Evolutionary conservation across 2,329 filamentous ascomycete species (phyloP).

Genomic region (Xylaria sp.): DNA sequence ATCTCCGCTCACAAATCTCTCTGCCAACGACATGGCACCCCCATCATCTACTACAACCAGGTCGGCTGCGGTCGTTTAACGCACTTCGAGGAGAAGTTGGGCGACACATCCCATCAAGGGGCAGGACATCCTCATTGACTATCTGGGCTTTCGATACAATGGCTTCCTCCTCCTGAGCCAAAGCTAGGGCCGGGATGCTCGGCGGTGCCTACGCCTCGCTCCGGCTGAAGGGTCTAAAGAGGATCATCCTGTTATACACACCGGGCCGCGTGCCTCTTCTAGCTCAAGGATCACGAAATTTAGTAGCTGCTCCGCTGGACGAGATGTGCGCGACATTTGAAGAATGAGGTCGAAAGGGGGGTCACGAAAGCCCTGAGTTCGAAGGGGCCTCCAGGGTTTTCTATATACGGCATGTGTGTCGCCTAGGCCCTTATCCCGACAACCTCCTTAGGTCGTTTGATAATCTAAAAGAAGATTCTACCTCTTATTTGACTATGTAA

Average conservation of each 20-base stretch:
- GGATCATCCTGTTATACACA: slow-evolving; percentile 10
- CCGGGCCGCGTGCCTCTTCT: slow-evolving; percentile 21
- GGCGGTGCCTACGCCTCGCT: slow-evolving; percentile 15
- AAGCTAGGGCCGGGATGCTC: slow-evolving; percentile 21
- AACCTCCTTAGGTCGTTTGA: slow-evolving; percentile 9
- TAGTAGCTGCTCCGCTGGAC: slow-evolving; percentile 18
- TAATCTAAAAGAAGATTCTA: slow-evolving; percentile 35
- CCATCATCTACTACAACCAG: slow-evolving; percentile 47
- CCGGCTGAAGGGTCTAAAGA: background rate
- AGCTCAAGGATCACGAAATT: background rate
- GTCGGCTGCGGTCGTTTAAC: slow-evolving; percentile 18
- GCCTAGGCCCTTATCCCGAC: slow-evolving; percentile 32
- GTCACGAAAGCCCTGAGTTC: slow-evolving; percentile 35
- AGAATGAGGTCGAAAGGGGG: slow-evolving; percentile 30
- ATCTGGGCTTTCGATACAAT: background rate
- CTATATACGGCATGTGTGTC: slow-evolving; percentile 31
- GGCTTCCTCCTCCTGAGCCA: slow-evolving; percentile 7
- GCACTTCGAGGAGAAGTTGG: slow-evolving; percentile 5
- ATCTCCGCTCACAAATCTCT: slow-evolving; percentile 67
- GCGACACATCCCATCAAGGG: background rate
- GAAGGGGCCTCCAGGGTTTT: slow-evolving; percentile 27
- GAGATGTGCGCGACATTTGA: slow-evolving; percentile 22
- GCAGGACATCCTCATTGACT: slow-evolving; percentile 3
- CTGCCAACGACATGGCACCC: slow-evolving; percentile 47
- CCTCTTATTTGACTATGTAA: slow-evolving; percentile 42